Evolutionary conservation across 805 yeast species (phyloP), one percentile per base, ranked within the genome.

Genomic region (Brettanomyces anomalus): DNA sequence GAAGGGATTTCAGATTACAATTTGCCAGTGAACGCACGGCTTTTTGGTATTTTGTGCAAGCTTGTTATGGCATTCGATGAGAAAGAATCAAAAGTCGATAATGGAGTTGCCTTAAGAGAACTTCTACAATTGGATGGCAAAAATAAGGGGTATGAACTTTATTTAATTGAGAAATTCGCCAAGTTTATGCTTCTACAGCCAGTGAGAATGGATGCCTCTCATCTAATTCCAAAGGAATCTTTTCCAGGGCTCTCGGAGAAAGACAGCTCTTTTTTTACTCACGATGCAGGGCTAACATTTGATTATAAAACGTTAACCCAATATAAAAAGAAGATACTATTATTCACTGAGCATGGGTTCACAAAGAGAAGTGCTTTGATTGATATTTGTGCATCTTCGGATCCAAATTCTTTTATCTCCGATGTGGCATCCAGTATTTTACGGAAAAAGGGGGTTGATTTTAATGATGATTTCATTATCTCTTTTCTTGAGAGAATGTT

Each of bases 271-370:
- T 85, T 81, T 50, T 76, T 86, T 50, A 81, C 86, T 0, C 71
- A 69, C 42, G 75, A 75, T 48, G 86, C 90, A 3, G 90, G 89
- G 21, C 74, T 79, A 0, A 58, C 73, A 0, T 79, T 74, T 53
- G 74, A 74, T 42, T 62, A 66, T 5, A 68, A 68, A 0, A 76
- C 72, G 16, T 58, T 85, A 35, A 48, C 61, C 1, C 50, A 44
- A 5, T 67, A 64, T 39, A 77, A 72, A 46, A 47, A 44, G 5
- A 65, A 70, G 10, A 63, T 75, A 1, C 39, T 74, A 46, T 50
- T 68, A 51, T 61, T 81, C 56, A 40, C 66, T 46, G 61, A 74
- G 42, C 49, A 63, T 45, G 74, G 73, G 0, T 66, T 71, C 38
- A 51, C 64, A n/a, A 66, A 65, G 4, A 53, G 57, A 3, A 35